Conservation (phyloP, 805 yeast species). For the Isabelozyma pseudorhagii region DNA sequence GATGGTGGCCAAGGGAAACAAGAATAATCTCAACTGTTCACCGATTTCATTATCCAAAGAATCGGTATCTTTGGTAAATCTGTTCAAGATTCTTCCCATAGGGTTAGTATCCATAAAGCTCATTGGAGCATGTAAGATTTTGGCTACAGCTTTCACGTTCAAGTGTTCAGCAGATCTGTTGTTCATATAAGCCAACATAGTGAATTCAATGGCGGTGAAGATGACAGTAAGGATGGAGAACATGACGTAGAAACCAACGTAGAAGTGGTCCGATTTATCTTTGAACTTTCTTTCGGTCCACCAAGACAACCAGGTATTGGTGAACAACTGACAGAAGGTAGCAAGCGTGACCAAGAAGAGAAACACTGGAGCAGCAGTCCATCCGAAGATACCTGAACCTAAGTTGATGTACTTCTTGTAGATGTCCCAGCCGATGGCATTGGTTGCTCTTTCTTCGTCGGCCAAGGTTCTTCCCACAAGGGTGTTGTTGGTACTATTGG, state of each 20-base stretch:
- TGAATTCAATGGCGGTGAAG: slow-evolving; percentile 37
- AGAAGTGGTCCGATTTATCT: slow-evolving; percentile 24
- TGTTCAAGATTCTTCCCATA: slow-evolving; percentile 40
- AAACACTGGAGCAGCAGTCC: slow-evolving; percentile 28
- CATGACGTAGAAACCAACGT: slow-evolving; percentile 32
- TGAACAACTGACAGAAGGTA: slow-evolving; percentile 40
- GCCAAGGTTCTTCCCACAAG: slow-evolving; percentile 25
- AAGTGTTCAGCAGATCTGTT: slow-evolving; percentile 33
- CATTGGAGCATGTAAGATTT: slow-evolving; percentile 42
- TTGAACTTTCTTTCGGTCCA: slow-evolving; percentile 37
- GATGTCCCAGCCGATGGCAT: slow-evolving; percentile 38
- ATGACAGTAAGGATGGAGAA: slow-evolving; percentile 36
- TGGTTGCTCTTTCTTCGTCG: slow-evolving; percentile 36
- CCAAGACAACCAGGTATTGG: slow-evolving; percentile 44
- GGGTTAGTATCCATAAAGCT: slow-evolving; percentile 42
- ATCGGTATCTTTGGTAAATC: slow-evolving; percentile 45
- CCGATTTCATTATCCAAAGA: slow-evolving; percentile 45
- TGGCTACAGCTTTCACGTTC: slow-evolving; percentile 35
- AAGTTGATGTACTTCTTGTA: slow-evolving; percentile 34
- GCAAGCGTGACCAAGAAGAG: slow-evolving; percentile 29
- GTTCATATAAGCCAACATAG: slow-evolving; percentile 41
- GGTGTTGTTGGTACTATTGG: neutral
- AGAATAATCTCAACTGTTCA: slow-evolving; percentile 38
- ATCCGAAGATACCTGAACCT: slow-evolving; percentile 37
- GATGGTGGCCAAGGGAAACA: slow-evolving; percentile 39